Conservation (phyloP, 768 basidiomycete species). For the Tubosaeta sp. region DNA sequence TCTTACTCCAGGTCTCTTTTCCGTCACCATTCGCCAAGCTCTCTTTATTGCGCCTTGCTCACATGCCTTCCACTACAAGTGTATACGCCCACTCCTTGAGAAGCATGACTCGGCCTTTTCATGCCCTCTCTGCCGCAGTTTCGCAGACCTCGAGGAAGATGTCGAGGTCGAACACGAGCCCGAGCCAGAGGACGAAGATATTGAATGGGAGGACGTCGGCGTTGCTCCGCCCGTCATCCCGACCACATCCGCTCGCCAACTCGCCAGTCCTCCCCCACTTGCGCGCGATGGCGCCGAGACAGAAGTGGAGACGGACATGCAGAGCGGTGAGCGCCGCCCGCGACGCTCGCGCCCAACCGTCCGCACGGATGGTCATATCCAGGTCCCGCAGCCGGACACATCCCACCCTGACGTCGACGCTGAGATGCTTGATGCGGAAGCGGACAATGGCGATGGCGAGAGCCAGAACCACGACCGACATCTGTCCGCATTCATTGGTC, state of each 20-base stretch:
- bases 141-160: slow-evolving; percentile 92
- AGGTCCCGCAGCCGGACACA: slow-evolving; percentile 3
- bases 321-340: slow-evolving; percentile 9
- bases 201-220: slow-evolving; percentile 20
- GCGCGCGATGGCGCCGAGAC: slow-evolving; percentile 32
- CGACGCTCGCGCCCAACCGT: slow-evolving; percentile 21
- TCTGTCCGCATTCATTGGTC: slow-evolving; percentile 2
- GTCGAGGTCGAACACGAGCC: slow-evolving; percentile 65
- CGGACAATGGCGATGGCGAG: slow-evolving; percentile 12
- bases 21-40: slow-evolving; percentile 90
- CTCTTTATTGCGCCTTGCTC: slow-evolving; percentile 98
- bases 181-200: slow-evolving; percentile 27
- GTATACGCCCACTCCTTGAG: slow-evolving; percentile 86
- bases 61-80: slow-evolving; percentile 96
- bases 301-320: slow-evolving; percentile 28
- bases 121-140: slow-evolving; percentile 93
- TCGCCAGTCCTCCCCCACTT: slow-evolving; percentile 21
- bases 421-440: slow-evolving; percentile 28
- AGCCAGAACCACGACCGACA: slow-evolving; percentile 6
- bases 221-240: neutral
- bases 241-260: slow-evolving; percentile 8
- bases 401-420: slow-evolving; percentile 20
- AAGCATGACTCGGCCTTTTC: slow-evolving; percentile 91
- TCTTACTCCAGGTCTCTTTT: slow-evolving; percentile 54
- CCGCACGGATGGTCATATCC: slow-evolving; percentile 26